Base-by-base conservation (phyloP, 768 basidiomycete genomes). In the Pholiota molesta region DNA sequence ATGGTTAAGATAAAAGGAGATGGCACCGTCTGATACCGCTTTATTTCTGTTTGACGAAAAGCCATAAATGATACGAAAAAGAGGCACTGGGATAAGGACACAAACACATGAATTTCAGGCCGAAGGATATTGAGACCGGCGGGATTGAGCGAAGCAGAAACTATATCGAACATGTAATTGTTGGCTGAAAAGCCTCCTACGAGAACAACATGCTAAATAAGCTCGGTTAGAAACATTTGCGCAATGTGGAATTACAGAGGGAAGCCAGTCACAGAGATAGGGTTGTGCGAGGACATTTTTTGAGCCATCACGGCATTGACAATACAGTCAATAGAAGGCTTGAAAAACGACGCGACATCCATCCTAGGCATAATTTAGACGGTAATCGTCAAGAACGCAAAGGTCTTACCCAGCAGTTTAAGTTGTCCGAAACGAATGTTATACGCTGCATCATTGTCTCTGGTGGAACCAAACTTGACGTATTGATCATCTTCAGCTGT, bases 121-220 rank as follows among this genome's bases (percentile, higher is more conserved):
- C 83, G 76, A 55, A 79, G 75, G 17, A 86, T 69, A 31, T 70
- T 74, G 45, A 84, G 66, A 17, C 78, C 77, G 0, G 75, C 66
- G 0, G 73, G 64, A 5, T 72, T 72, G 11, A 87, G 71, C 5
- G 72, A 66, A 55, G 67, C 71, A 44, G 77, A 77, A 2, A 87
- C 77, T 52, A 75, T 73, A 2, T 72, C 68, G 65, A 77, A 83
- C n/a, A 87, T 66, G 77, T 81, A 86, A 55, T 85, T 81, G 61
- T 80, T 86, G 1, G 84, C 83, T 14, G 83, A 81, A 67, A 86
- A 87, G 0, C 86, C 86, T 21, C 86, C 86, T 3, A 87, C 85
- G 1, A 88, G 77, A 35, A 82, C 75, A 28, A 81, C 75, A 29
- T 76, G 74, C 81, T 81, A 42, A 28, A 58, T 1, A 31, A 28